These are phyloP conservation scores for Claviceps paspali DNA, from an alignment of 2,329 filamentous ascomycete genomes.

Conservation along the genomic window DNA sequence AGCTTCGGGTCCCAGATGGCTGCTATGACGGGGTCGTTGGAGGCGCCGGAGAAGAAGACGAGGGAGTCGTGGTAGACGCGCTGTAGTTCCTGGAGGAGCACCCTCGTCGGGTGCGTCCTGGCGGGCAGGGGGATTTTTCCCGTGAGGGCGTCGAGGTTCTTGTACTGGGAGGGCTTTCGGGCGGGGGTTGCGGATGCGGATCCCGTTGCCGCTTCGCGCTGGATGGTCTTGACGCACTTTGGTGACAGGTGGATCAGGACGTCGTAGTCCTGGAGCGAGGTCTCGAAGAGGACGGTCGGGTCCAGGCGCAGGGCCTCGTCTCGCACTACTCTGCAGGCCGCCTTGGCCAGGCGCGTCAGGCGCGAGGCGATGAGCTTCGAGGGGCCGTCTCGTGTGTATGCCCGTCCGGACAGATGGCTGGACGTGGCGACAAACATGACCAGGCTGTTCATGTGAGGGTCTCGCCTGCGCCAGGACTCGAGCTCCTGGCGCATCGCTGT, in stretches of 20 bases:
- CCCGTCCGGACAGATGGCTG: conserved; percentile 59
- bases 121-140: conserved; percentile 28
- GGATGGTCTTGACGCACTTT: conserved; percentile 30
- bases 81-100: conserved; percentile 54
- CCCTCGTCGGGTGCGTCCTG: conserved; percentile 42
- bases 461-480: conserved; percentile 72
- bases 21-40: conserved; percentile 37
- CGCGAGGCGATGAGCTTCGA: conserved; percentile 71
- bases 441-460: conserved; percentile 74
- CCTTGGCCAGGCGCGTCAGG: conserved; percentile 67
- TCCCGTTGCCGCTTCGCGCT: conserved; percentile 20
- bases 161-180: conserved; percentile 45
- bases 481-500: conserved; percentile 54
- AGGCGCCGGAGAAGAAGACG: conserved; percentile 63
- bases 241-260: conserved; percentile 60
- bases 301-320: conserved; percentile 38
- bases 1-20: conserved; percentile 44
- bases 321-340: conserved; percentile 49
- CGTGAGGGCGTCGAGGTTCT: conserved; percentile 59
- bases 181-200: conserved; percentile 19
- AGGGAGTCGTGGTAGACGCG: conserved; percentile 51
- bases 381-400: conserved; percentile 59
- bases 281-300: conserved; percentile 46
- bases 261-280: conserved; percentile 65
- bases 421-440: conserved; percentile 71